A percentile compares a stretch with the other conserved stretches of the same genome.
These are phyloP conservation scores for Brassica incana DNA, from an alignment of 345 rosid species.

Conservation along the genomic window DNA sequence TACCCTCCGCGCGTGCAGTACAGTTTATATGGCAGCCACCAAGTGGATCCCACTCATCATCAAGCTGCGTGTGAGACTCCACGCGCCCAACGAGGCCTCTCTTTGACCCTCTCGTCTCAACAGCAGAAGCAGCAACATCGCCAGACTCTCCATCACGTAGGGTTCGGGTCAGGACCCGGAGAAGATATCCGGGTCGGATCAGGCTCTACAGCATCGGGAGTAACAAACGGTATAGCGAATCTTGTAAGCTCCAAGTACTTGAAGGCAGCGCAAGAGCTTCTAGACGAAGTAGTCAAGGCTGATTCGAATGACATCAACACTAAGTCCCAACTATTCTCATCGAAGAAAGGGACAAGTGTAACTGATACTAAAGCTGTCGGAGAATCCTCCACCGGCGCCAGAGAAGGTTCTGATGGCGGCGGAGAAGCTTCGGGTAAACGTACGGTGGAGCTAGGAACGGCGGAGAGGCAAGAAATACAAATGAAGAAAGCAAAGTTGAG, in stretches of 20 bases:
- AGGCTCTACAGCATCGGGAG: slow-evolving; percentile 72
- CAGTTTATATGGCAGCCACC: slow-evolving; percentile 65
- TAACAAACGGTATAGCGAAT: slow-evolving; percentile 66
- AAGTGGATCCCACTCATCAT: slow-evolving; percentile 46
- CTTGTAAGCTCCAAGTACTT: slow-evolving; percentile 90
- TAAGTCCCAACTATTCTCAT: slow-evolving; percentile 32
- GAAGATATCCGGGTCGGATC: slow-evolving; percentile 59
- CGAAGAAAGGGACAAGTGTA: slow-evolving; percentile 47
- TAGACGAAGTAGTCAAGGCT: slow-evolving; percentile 90
- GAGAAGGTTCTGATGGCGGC: slow-evolving; percentile 48
- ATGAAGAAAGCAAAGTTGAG: slow-evolving; percentile 93
- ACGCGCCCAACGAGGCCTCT: slow-evolving; percentile 82
- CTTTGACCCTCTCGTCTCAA: slow-evolving; percentile 83
- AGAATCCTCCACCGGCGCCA: slow-evolving; percentile 54
- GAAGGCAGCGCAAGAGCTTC: slow-evolving; percentile 90
- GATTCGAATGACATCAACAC: slow-evolving; percentile 41
- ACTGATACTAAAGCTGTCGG: slow-evolving; percentile 47
- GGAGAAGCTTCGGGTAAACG: slow-evolving; percentile 56
- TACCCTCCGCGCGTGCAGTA: slow-evolving; percentile 70
- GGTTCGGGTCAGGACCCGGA: slow-evolving; percentile 54
- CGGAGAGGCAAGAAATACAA: slow-evolving; percentile 97
- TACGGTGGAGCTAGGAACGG: slow-evolving; percentile 62
- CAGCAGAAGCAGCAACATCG: slow-evolving; percentile 64
- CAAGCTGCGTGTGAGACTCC: slow-evolving; percentile 61
- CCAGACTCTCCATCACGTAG: slow-evolving; percentile 38